Conservation (phyloP, 2,329 filamentous ascomycete species). For the Harringtonia aguacate region DNA sequence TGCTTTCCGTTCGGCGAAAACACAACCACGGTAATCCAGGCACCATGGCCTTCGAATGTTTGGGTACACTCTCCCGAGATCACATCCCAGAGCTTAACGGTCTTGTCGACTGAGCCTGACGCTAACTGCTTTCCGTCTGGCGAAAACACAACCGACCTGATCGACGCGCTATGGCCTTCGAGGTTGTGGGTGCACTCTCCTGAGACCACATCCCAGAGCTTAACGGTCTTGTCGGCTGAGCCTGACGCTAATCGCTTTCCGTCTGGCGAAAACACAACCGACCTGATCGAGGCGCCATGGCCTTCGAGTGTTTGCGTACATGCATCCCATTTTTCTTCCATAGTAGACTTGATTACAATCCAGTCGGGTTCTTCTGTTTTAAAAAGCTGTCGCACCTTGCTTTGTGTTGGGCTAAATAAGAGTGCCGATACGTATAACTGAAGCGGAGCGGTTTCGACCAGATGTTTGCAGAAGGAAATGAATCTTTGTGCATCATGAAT, state of each 20-base stretch:
- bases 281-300: not conserved
- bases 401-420: slow-evolving; percentile 1
- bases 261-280: slow-evolving; percentile 1
- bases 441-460: not conserved
- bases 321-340: not conserved
- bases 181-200: not conserved
- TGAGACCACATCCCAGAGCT: slow-evolving; percentile 3
- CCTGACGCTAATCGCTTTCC: not conserved
- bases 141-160: not conserved
- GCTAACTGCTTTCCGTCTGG: not conserved
- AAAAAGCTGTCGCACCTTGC: not conserved
- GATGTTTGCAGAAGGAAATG: not conserved
- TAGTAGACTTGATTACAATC: not conserved
- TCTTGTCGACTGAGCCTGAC: not conserved
- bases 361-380: not conserved
- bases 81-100: not conserved
- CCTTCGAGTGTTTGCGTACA: slow-evolving; percentile 1
- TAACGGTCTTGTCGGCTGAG: slow-evolving; percentile 1
- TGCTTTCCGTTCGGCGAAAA: not conserved
- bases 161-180: not conserved
- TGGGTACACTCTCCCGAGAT: not conserved
- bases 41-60: not conserved
- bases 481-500: not conserved
- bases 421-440: slow-evolving; percentile 4
- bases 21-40: not conserved